These are phyloP conservation scores for Escovopsis weberi DNA, from an alignment of 2,329 filamentous ascomycete genomes.

Conservation along the genomic window DNA sequence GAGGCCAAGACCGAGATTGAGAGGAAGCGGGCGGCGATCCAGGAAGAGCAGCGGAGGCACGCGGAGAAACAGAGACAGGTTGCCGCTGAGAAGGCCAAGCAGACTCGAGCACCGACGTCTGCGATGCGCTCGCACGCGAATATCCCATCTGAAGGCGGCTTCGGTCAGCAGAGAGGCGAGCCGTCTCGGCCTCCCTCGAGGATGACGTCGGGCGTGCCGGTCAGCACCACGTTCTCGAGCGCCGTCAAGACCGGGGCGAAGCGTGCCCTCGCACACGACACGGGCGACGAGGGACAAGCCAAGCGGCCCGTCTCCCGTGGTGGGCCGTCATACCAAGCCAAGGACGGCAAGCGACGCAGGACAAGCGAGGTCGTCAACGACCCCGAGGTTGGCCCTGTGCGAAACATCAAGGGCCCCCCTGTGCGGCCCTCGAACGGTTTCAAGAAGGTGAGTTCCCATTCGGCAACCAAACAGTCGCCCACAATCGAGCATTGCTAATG, in stretches of 20 bases:
- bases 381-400: slow-evolving; percentile 40
- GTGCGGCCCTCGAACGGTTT: slow-evolving; percentile 62
- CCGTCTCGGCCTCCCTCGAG: slow-evolving; percentile 38
- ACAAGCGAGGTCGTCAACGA: slow-evolving; percentile 60
- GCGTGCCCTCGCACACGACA: slow-evolving; percentile 53
- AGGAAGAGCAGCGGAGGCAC: slow-evolving; percentile 49
- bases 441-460: slow-evolving; percentile 45
- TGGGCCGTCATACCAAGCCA: slow-evolving; percentile 48
- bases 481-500: slow-evolving; percentile 17
- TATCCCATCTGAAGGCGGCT: slow-evolving; percentile 30
- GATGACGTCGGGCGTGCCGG: slow-evolving; percentile 41
- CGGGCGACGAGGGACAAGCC: slow-evolving; percentile 37
- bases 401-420: slow-evolving; percentile 61
- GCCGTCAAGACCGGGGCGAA: slow-evolving; percentile 51
- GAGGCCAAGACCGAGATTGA: slow-evolving; percentile 73
- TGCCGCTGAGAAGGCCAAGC: slow-evolving; percentile 49
- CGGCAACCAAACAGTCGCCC: too few species aligned
- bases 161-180: slow-evolving; percentile 19
- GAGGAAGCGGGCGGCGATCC: slow-evolving; percentile 52
- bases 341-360: slow-evolving; percentile 66
- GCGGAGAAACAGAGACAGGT: slow-evolving; percentile 48
- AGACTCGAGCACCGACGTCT: slow-evolving; percentile 42
- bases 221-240: slow-evolving; percentile 46
- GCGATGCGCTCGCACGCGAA: slow-evolving; percentile 40
- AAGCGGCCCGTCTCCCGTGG: slow-evolving; percentile 31